These are phyloP conservation scores for Globisporangium viniferum DNA, from an alignment of 352 stramenopile species.

Conservation along the genomic window DNA sequence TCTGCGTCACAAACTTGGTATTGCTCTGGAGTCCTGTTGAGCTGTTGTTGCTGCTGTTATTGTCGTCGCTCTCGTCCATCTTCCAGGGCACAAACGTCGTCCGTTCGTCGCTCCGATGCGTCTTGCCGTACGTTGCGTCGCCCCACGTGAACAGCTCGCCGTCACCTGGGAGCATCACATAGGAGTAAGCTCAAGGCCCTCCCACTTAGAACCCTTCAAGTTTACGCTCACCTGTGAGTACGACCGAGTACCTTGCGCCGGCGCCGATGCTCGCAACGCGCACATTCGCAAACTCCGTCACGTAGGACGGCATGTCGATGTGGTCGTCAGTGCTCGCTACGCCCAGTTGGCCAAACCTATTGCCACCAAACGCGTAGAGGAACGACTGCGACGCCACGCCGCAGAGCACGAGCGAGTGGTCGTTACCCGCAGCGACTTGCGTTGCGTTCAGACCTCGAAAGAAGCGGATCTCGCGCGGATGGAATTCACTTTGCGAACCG, in stretches of 20 bases:
- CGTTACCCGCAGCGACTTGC: conserved; percentile 43
- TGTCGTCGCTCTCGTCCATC: conserved; percentile 18
- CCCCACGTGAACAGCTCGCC: conserved; percentile 72
- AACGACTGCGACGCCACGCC: conserved; percentile 33
- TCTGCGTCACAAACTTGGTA: conserved; percentile 46
- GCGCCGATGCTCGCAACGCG: conserved; percentile 45
- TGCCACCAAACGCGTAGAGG: conserved; percentile 73
- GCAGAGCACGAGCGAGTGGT: conserved; percentile 71
- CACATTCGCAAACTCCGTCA: conserved; percentile 50
- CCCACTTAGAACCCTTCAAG: not conserved
- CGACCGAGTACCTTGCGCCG: conserved; percentile 50
- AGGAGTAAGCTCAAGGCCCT: not conserved
- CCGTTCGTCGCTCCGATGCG: conserved; percentile 29
- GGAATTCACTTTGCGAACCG: conserved; percentile 21
- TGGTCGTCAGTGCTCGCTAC: conserved; percentile 30
- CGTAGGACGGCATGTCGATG: conserved; percentile 53
- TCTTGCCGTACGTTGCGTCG: conserved; percentile 51
- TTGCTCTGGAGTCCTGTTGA: conserved; percentile 10
- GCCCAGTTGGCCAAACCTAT: conserved; percentile 61
- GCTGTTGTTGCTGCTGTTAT: conserved; percentile 1
- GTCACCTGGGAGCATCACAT: conserved; percentile 25
- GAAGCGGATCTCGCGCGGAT: conserved; percentile 46
- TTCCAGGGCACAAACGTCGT: conserved; percentile 69
- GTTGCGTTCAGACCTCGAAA: conserved; percentile 54
- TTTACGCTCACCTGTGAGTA: conserved; percentile 31